These are phyloP conservation scores for Verticillium longisporum DNA, from an alignment of 2,329 filamentous ascomycete species.

Conservation along the genomic window DNA sequence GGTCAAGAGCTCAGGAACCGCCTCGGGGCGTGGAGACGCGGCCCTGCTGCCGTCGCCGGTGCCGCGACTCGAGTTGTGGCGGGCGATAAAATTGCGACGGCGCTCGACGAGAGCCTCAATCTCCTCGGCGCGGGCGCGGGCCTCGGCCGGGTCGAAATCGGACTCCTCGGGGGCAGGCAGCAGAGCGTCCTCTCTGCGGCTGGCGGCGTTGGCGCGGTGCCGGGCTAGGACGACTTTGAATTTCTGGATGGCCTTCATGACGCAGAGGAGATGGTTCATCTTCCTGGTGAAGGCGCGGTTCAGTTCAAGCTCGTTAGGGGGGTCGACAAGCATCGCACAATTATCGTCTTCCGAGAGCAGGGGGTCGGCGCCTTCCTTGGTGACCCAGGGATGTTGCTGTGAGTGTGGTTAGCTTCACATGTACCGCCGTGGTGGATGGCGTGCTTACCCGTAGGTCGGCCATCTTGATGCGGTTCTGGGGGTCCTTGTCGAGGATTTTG, in stretches of 20 bases:
- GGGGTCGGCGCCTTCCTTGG: conserved; percentile 67
- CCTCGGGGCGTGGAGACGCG: conserved; percentile 26
- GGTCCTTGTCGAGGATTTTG: conserved; percentile 77
- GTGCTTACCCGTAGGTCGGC: conserved; percentile 67
- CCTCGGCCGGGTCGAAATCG: conserved; percentile 17
- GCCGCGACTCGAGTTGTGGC: conserved; percentile 14
- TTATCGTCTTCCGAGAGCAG: conserved; percentile 81
- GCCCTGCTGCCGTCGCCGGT: conserved; percentile 51
- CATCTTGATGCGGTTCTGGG: conserved; percentile 77
- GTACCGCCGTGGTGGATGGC: conserved; percentile 43
- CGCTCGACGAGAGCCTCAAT: conserved; percentile 42
- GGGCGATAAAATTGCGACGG: conserved; percentile 33
- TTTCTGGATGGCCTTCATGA: conserved; percentile 85
- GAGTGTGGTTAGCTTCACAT: conserved; percentile 13
- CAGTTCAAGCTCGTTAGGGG: conserved; percentile 84
- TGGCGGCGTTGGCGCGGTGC: conserved; percentile 8
- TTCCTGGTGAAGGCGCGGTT: conserved; percentile 85
- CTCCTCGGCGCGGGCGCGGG: conserved; percentile 35
- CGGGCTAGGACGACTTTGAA: conserved; percentile 69
- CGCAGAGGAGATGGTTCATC: conserved; percentile 77
- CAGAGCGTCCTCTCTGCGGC: conserved; percentile 4
- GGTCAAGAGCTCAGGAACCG: conserved; percentile 26
- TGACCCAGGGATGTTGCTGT: conserved; percentile 91
- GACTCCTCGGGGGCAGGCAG: neutral
- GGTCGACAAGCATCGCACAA: conserved; percentile 69